Evolutionary conservation across 2,329 filamentous ascomycete genomes (phyloP).

Genomic region (Geoglossum cookeanum): DNA sequence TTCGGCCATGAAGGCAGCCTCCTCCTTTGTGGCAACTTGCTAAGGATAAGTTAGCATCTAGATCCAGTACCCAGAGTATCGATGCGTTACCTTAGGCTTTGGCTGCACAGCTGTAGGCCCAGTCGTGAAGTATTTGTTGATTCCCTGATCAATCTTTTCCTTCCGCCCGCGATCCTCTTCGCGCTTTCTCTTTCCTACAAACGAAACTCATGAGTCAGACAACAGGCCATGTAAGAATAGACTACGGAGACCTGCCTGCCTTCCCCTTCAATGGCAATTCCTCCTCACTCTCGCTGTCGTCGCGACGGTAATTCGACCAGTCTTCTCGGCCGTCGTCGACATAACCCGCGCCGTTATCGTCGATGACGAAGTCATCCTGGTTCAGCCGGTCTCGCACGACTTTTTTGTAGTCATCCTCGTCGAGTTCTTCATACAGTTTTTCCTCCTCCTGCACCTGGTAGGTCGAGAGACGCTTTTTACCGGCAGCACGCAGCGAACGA

Average conservation of each 20-base stretch:
- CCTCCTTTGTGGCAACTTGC: conserved; percentile 65
- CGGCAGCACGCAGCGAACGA: conserved; percentile 62
- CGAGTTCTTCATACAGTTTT: conserved; percentile 84
- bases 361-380: conserved; percentile 93
- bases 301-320: conserved; percentile 53
- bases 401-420: conserved; percentile 94
- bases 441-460: conserved; percentile 76
- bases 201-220: background rate
- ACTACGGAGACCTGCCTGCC: conserved; percentile 29
- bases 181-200: conserved; percentile 60
- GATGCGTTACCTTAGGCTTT: conserved; percentile 55
- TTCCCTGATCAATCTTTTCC: conserved; percentile 76
- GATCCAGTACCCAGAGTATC: background rate
- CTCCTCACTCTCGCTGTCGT: conserved; percentile 46
- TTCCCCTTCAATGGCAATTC: conserved; percentile 28
- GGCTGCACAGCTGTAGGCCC: conserved; percentile 42
- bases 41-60: conserved; percentile 17
- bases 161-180: conserved; percentile 73
- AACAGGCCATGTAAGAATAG: conserved; percentile 15
- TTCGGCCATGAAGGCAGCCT: conserved; percentile 70
- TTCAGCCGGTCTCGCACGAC: conserved; percentile 77
- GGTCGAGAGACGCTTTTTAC: conserved; percentile 74
- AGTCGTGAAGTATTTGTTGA: conserved; percentile 85
- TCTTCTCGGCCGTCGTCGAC: conserved; percentile 93
- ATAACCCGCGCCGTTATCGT: conserved; percentile 94